Percentiles rank a stretch among this genome's conserved stretches.
phyloP scores from a whole-genome alignment of 805 yeast genomes.

The Pichia kluyveri region DNA sequence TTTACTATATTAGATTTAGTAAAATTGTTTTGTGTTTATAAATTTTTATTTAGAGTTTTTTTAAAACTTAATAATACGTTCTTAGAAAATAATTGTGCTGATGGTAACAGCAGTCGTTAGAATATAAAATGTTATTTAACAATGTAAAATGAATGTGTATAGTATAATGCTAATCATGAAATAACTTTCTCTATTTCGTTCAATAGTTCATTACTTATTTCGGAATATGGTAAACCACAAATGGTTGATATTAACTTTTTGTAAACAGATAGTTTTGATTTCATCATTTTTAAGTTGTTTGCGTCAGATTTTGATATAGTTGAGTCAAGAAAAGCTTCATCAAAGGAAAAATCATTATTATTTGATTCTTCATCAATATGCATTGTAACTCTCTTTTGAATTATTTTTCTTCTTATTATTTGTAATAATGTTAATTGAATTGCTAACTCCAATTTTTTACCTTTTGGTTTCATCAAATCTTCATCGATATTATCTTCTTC shows the following conservation, averaged over 20 bases:
- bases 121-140: no score
- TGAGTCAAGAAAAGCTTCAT: conserved; percentile 9
- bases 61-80: background rate
- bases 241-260: conserved; percentile 67
- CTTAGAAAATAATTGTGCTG: no score
- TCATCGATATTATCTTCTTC: conserved; percentile 29
- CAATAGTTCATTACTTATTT: conserved; percentile 65
- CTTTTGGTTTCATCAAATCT: background rate
- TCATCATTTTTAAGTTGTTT: conserved; percentile 9
- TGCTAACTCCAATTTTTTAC: conserved; percentile 22
- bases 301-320: background rate
- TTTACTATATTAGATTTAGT: background rate
- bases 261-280: conserved; percentile 42
- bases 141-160: no score
- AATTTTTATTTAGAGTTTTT: background rate
- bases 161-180: background rate
- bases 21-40: background rate
- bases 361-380: conserved; percentile 1
- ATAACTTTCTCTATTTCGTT: conserved; percentile 56
- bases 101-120: no score
- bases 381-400: background rate
- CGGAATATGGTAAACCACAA: conserved; percentile 72
- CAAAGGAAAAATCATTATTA: conserved; percentile 7
- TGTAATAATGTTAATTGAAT: conserved; percentile 32
- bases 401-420: conserved; percentile 26